Evolutionary conservation across 2,329 filamentous ascomycete genomes (phyloP), one percentile per base, ranked within the genome.

Genomic region (Cladobotryum protrusum): DNA sequence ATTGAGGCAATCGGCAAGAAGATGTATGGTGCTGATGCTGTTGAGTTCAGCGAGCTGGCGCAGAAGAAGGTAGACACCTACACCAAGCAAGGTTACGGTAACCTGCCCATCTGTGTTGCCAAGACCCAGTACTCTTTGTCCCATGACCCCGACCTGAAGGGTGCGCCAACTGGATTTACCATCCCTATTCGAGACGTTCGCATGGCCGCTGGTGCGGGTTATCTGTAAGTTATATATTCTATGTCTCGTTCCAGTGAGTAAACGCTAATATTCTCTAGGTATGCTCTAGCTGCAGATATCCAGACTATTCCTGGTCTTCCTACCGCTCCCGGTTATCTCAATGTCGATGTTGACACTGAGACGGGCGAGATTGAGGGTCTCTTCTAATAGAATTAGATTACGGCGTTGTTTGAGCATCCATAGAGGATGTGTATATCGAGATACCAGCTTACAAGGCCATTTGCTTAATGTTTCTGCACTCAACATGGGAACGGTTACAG

Each of bases 51-150:
- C 66, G 90, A 96, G 67, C 78, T 93, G 46, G 93, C 93, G 0
- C 89, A 95, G 74, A 89, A 90, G 74, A 97, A 99, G 81, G 87
- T 97, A 57, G 91, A 96, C 65, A 91, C 85, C 7, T 99, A 97
- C 72, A 91, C 87, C 32, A 82, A 83, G 65, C 93, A 97, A 70
- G 93, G 93, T 42, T 95, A 92, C 62, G 87, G 86, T 18, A 89
- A 96, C 68, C 75, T 99, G 57, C 93, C 93, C 34, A 96, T 97
- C 64, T 99, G 93, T 68, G 82, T 97, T 57, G 93, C 93, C 55
- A 99, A 99, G 83, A 99, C 93, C 13, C 93, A 99, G 70, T 99
- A 99, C 75, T 95, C 89, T 33, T 78, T 99, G 44, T 93, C 87
- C 52, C 92, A 97, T 69, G 90, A 99, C 67, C 86, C 92, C 2